Base-by-base conservation (phyloP, 1,284 basidiomycete genomes). In the Cryptococcus floricola region DNA sequence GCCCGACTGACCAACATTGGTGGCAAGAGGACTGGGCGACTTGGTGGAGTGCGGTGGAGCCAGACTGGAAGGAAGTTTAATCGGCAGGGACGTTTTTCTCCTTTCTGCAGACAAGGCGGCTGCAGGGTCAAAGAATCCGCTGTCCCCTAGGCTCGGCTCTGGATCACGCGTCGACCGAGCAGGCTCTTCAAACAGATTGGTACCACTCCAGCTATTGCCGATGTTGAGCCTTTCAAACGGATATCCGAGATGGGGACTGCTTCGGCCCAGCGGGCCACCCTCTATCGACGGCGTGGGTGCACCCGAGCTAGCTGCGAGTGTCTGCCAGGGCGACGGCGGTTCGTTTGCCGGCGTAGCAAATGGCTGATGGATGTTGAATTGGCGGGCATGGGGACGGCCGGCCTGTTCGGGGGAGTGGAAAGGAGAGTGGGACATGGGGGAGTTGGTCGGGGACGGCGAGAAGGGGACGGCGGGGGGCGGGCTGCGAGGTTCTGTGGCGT, bases 151-250 rank as follows among this genome's bases (percentile, higher is more conserved):
- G 14, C 42, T 25, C 42, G 14, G 10, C 18, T 25, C 42, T 12
- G 42, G 10, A 14, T 12, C 18, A 5, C 14, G 10, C 18, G n/a
- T 19, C 42, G 42, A 44, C 39, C 49, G 52, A 9, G 48, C 56
- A 16, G 37, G 53, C 27, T 63, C 65, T 2, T 56, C 61, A 49
- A 48, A 65, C 23, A 73, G 57, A 49, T 73, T 73, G 6, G 57
- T 62, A 9, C 65, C 71, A 53, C 66, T 69, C 68, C 69, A 70
- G 39, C 65, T 67, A 3, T 68, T 63, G 6, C 68, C 72, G 23
- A 77, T 64, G 51, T 75, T 77, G 31, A 77, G 63, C 39, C 66
- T 56, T 55, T 76, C 76, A 56, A 77, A 77, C 0, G 75, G 76
- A 18, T 69, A 71, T 5, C 76, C 75, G 3, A 77, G 61, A 55